phyloP scores from a whole-genome alignment of 1,284 basidiomycete species.

The Naganishia sp. region DNA sequence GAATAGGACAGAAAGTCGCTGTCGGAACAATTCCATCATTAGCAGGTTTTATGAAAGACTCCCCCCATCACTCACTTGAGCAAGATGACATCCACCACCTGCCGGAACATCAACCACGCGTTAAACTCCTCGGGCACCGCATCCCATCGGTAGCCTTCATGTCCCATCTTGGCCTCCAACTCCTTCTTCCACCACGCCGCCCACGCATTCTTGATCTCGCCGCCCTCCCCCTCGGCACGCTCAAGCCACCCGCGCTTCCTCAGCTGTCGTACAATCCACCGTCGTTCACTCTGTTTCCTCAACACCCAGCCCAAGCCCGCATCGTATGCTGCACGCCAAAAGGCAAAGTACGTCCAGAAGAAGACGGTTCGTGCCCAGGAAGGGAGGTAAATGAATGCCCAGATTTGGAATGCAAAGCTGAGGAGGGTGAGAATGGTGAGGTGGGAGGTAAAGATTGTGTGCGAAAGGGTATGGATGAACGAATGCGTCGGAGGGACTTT shows the following conservation, averaged over 20 bases:
- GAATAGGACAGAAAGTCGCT: constrained; percentile 95
- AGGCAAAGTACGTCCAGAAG: constrained; percentile 65
- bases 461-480: constrained; percentile 85
- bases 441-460: constrained; percentile 87
- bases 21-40: constrained; percentile 4
- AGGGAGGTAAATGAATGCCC: constrained; percentile 68
- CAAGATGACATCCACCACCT: constrained; percentile 89
- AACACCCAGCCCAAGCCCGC: constrained; percentile 90
- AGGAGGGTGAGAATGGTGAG: constrained; percentile 83
- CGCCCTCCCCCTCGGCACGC: constrained; percentile 11
- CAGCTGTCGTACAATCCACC: constrained; percentile 85
- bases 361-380: constrained; percentile 55
- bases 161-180: constrained; percentile 89
- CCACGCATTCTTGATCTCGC: constrained; percentile 63
- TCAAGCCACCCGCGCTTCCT: constrained; percentile 86
- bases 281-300: constrained; percentile 88
- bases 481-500: constrained; percentile 93
- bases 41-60: not conserved
- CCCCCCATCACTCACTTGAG: constrained; percentile 68
- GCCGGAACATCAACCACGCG: constrained; percentile 56
- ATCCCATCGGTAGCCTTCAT: constrained; percentile 82
- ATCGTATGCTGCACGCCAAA: constrained; percentile 92
- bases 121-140: constrained; percentile 59
- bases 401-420: constrained; percentile 73
- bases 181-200: constrained; percentile 82